Evolutionary conservation across 495 filamentous ascomycete species (phyloP), one percentile per base, ranked within the genome.

Genomic region (Trichoderma virens): DNA sequence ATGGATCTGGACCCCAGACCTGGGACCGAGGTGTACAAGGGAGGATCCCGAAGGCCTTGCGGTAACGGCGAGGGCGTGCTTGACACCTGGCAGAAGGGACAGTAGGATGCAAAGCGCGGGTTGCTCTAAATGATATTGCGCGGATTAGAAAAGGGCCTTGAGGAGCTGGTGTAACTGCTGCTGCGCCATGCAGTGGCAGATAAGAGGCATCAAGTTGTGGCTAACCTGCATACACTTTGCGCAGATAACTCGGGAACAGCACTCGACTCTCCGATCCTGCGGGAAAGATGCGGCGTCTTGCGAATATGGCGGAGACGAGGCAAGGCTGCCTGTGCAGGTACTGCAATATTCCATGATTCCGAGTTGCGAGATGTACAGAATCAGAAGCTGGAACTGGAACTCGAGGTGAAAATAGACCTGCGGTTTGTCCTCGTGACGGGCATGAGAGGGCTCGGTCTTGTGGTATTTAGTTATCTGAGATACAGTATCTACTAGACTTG

Each of bases 231-330:
- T 83, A 76, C 90, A 93, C 45, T 74, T 74, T 3, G 83, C 80
- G 70, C 90, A 92, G 66, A 92, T 89, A 11, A 79, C 73, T 54
- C 90, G 79, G 34, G 73, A 74, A 69, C 90, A 93, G 73, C 90
- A 92, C 47, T 78, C 75, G 54, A 88, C 74, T 39, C 73, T 74
- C 11, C 84, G 75, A 68, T 85, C 76, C 70, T 3, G 76, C n/a
- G 81, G 79, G 69, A 86, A 87, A 18, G 41, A 45, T 73, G 87
- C 83, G 14, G 73, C 78, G 65, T 82, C 79, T 47, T 71, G 25
- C n/a, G 59, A 34, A 20, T 59, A 59, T 27, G 54, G 54, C 11
- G 54, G 54, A 4, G 59, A 35, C 2, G 59, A 30, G 35, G 61
- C 32, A 14, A 62, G 61, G 18, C 34, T 39, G 32, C 32, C 39